A percentile compares a stretch with the other conserved stretches of the same genome.
phyloP scores from a whole-genome alignment of 495 filamentous ascomycete species.

The Xylaria telfairii region DNA sequence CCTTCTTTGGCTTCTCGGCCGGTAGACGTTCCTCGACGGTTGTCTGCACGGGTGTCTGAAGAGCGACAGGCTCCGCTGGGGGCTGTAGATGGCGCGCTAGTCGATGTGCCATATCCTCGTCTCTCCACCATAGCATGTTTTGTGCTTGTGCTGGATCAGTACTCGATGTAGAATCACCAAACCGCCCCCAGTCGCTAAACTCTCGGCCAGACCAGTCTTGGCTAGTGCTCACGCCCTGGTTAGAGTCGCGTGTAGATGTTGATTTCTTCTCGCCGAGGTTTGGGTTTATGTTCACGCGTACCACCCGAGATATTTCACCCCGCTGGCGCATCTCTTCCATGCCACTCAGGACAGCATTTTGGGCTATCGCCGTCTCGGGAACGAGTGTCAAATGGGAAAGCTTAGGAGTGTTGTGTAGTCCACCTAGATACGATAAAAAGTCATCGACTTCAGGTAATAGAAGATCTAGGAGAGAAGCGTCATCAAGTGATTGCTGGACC shows the following conservation, averaged over 20 bases:
- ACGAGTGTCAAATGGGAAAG: slow-evolving; percentile 49
- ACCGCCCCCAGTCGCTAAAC: slow-evolving; percentile 52
- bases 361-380: slow-evolving; percentile 42
- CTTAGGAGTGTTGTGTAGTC: slow-evolving; percentile 23
- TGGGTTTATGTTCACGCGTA: slow-evolving; percentile 36
- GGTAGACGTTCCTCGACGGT: slow-evolving; percentile 39
- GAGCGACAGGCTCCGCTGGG: slow-evolving; percentile 27
- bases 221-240: slow-evolving; percentile 21
- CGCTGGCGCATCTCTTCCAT: slow-evolving; percentile 43
- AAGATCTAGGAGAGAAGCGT: slow-evolving; percentile 39
- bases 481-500: slow-evolving; percentile 39
- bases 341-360: slow-evolving; percentile 40
- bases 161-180: slow-evolving; percentile 28
- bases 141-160: background rate
- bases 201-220: slow-evolving; percentile 34
- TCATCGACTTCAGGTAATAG: slow-evolving; percentile 46
- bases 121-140: slow-evolving; percentile 48
- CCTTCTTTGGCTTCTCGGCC: slow-evolving; percentile 37
- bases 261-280: slow-evolving; percentile 36
- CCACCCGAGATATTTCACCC: slow-evolving; percentile 45
- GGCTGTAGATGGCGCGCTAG: slow-evolving; percentile 54
- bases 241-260: background rate
- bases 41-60: slow-evolving; percentile 35
- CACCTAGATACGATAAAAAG: slow-evolving; percentile 44
- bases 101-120: slow-evolving; percentile 54